Evolutionary conservation across 2,329 filamentous ascomycete species (phyloP).

Genomic region (Aureobasidium sp.): DNA sequence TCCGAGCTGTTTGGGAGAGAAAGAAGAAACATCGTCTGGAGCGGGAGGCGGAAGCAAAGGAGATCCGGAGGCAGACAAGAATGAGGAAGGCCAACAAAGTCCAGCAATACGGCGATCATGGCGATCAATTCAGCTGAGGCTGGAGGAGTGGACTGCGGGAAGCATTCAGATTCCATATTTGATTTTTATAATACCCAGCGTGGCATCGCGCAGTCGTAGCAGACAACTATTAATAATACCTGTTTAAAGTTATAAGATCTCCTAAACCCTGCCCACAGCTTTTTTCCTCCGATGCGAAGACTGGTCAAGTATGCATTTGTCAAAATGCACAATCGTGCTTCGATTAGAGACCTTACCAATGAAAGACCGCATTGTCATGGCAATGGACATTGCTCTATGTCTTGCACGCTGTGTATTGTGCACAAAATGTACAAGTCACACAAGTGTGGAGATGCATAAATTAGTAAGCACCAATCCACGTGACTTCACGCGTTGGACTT

Average conservation of each 20-base stretch:
- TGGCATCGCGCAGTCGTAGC: not conserved
- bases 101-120: slow-evolving; percentile 49
- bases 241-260: not conserved
- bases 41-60: slow-evolving; percentile 36
- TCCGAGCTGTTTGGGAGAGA: slow-evolving; percentile 85
- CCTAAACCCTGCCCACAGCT: too few relatives aligned
- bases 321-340: not conserved
- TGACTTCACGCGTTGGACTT: not conserved
- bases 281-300: not conserved
- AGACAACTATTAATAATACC: not conserved
- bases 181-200: slow-evolving; percentile 5
- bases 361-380: too few relatives aligned
- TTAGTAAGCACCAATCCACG: not conserved
- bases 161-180: not conserved
- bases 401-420: not conserved
- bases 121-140: slow-evolving; percentile 59
- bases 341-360: too few relatives aligned
- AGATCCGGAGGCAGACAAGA: slow-evolving; percentile 32
- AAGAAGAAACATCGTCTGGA: slow-evolving; percentile 66
- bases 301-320: not conserved
- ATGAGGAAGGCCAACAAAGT: slow-evolving; percentile 45
- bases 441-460: not conserved
- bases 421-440: not conserved
- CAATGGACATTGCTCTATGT: too few relatives aligned
- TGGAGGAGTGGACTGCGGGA: not conserved